A percentile compares a stretch with the other conserved stretches of the same genome.
phyloP scores from a whole-genome alignment of 75 land plant species.

The Larix kaempferi region DNA sequence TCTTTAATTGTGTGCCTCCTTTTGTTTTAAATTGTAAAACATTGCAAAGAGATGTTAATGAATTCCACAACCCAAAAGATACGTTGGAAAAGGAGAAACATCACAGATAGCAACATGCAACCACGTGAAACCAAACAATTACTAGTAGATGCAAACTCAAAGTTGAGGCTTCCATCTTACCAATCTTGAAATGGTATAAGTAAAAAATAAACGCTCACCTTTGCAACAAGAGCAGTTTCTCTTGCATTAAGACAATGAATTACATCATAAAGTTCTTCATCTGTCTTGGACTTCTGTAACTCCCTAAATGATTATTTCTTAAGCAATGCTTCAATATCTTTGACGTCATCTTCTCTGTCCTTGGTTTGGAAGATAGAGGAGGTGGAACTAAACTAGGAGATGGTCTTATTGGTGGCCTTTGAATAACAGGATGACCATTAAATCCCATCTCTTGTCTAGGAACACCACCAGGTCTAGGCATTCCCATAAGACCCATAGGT shows the following conservation, averaged over 20 bases:
- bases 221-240: constrained; percentile 92
- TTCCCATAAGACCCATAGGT: no score
- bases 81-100: not conserved
- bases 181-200: not conserved
- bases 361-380: no score
- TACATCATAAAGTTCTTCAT: constrained; percentile 90
- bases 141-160: not conserved
- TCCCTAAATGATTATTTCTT: constrained; percentile 80
- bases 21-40: constrained; percentile 85
- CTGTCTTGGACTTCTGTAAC: constrained; percentile 78
- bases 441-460: no score
- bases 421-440: no score
- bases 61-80: not conserved
- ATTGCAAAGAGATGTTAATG: not conserved
- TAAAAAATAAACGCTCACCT: constrained; percentile 37
- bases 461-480: no score
- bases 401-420: no score
- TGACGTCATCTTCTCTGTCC: no score
- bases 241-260: constrained; percentile 91
- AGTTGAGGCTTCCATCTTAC: no score
- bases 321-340: constrained; percentile 74
- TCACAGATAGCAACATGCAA: not conserved
- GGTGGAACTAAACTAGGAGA: no score
- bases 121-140: not conserved
- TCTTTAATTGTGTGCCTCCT: constrained; percentile 84